Conservation (phyloP, 169 alveolate species). For the Cryptosporidium meleagridis region DNA sequence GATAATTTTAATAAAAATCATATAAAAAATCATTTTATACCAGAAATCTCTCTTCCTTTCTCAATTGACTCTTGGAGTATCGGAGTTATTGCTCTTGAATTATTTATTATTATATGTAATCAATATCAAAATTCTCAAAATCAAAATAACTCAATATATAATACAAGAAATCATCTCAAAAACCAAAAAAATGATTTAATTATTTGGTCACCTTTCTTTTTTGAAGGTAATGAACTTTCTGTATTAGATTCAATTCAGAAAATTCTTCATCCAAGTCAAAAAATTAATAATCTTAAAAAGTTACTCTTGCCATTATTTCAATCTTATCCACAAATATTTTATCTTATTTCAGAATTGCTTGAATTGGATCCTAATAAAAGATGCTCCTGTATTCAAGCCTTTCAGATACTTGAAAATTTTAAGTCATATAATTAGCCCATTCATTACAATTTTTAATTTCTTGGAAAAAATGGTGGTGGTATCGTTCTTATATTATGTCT, state of each 20-base stretch:
- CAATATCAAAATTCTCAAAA: not conserved
- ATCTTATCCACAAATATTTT: slow-evolving; percentile 37
- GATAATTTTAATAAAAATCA: not conserved
- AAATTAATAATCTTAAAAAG: slow-evolving; percentile 26
- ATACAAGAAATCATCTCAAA: slow-evolving; percentile 18
- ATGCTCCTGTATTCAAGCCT: slow-evolving; percentile 48
- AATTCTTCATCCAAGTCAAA: slow-evolving; percentile 12
- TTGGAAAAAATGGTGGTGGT: slow-evolving; percentile 73
- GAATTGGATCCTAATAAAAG: slow-evolving; percentile 67
- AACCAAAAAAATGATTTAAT: not conserved
- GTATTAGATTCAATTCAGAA: slow-evolving; percentile 37
- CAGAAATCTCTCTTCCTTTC: slow-evolving; percentile 26
- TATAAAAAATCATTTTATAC: not conserved
- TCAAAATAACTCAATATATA: not conserved
- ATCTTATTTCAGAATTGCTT: slow-evolving; percentile 51
- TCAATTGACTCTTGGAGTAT: slow-evolving; percentile 68
- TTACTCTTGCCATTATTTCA: slow-evolving; percentile 34
- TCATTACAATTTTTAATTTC: not conserved
- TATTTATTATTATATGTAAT: slow-evolving; percentile 31
- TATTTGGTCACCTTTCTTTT: slow-evolving; percentile 55
- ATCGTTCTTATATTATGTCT: slow-evolving; percentile 42
- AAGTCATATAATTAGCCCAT: no score
- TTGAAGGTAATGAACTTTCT: slow-evolving; percentile 67
- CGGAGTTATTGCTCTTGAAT: slow-evolving; percentile 54
- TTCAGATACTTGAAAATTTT: not conserved